A percentile compares a stretch with the other conserved stretches of the same genome.
phyloP scores from a whole-genome alignment of 352 stramenopile species.

The Pythium monospermum region DNA sequence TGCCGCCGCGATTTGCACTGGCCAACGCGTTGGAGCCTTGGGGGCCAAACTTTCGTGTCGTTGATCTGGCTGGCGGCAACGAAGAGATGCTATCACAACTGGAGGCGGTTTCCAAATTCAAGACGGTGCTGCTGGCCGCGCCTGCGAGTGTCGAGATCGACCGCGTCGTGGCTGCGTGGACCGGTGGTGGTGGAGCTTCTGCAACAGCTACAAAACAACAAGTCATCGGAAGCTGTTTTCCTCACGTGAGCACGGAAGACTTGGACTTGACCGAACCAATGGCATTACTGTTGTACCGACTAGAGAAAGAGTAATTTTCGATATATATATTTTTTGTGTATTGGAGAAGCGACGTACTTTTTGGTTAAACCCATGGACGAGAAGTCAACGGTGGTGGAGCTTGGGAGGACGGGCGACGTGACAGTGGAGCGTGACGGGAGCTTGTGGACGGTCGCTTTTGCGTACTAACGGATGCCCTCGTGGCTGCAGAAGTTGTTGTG shows the following conservation, averaged over 20 bases:
- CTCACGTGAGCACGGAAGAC: slow-evolving; percentile 59
- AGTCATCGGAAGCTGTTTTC: slow-evolving; percentile 36
- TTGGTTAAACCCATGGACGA: slow-evolving; percentile 10
- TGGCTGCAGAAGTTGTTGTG: not conserved
- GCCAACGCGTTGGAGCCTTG: slow-evolving; percentile 7
- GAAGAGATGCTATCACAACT: slow-evolving; percentile 16
- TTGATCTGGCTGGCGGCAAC: slow-evolving; percentile 44
- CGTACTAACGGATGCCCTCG: not conserved
- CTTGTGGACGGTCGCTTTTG: not conserved
- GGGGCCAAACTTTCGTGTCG: slow-evolving; percentile 29
- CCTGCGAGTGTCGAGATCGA: slow-evolving; percentile 39
- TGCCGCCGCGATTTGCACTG: slow-evolving; percentile 77
- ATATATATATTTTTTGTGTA: too few relatives aligned
- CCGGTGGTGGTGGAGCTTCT: not conserved
- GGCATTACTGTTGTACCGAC: slow-evolving; percentile 37
- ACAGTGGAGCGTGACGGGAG: not conserved
- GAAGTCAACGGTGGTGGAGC: slow-evolving; percentile 3
- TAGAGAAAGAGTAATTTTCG: slow-evolving; percentile 8
- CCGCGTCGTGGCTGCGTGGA: slow-evolving; percentile 10
- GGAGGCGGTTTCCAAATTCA: not conserved
- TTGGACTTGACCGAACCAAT: slow-evolving; percentile 38
- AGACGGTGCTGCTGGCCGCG: slow-evolving; percentile 28
- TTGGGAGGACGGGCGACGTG: slow-evolving; percentile 3
- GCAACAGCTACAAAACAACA: not conserved
- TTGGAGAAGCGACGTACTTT: not conserved